phyloP scores from a whole-genome alignment of 2,329 filamentous ascomycete genomes.

The Colletotrichum truncatum region DNA sequence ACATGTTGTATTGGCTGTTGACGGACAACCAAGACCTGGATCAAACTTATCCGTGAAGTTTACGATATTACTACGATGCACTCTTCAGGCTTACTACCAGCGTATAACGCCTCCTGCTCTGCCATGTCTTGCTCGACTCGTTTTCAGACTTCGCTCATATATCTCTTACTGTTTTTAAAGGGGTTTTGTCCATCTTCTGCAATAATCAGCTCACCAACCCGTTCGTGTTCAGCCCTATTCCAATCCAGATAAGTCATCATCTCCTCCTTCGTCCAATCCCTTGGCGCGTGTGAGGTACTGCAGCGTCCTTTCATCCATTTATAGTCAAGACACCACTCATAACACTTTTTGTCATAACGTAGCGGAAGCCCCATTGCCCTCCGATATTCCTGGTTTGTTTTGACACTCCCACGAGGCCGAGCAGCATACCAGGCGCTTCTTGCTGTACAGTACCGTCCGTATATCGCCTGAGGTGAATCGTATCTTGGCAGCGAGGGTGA shows the following conservation, averaged over 20 bases:
- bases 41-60: conserved; percentile 24
- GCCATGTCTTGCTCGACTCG: conserved; percentile 8
- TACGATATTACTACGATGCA: not conserved
- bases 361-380: not conserved
- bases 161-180: conserved; percentile 6
- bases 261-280: conserved; percentile 35
- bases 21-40: too few species aligned
- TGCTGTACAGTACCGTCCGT: too few species aligned
- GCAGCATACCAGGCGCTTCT: too few species aligned
- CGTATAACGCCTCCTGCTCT: conserved; percentile 28
- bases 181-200: conserved; percentile 23
- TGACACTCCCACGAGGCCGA: too few species aligned
- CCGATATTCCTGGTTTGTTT: too few species aligned
- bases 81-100: not conserved
- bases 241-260: conserved; percentile 37
- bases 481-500: too few species aligned
- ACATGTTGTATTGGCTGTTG: too few species aligned
- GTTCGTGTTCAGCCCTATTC: conserved; percentile 33
- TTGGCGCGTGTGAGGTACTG: conserved; percentile 18
- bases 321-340: not conserved
- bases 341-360: not conserved
- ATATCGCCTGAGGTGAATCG: too few species aligned
- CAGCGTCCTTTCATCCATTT: conserved; percentile 14
- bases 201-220: conserved; percentile 29
- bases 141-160: conserved; percentile 22